phyloP scores from a whole-genome alignment of 1,284 basidiomycete genomes.

The Ceratobasidium sp. region DNA sequence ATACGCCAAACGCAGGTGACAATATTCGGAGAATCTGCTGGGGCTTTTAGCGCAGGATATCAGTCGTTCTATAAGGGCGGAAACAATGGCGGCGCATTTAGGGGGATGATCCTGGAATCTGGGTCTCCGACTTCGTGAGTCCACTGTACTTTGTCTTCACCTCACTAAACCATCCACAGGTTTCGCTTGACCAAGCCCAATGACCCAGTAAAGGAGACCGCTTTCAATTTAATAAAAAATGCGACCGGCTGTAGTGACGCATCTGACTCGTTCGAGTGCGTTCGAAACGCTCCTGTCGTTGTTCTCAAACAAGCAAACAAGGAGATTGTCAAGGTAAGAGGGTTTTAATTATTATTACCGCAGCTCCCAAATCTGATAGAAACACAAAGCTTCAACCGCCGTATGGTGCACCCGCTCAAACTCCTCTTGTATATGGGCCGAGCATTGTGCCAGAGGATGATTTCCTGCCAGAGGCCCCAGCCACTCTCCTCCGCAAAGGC shows the following conservation, averaged over 20 bases:
- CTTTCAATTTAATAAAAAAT: neutral
- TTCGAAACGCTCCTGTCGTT: slow-evolving; percentile 5
- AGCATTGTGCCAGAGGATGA: slow-evolving; percentile 56
- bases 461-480: slow-evolving; percentile 55
- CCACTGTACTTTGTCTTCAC: neutral
- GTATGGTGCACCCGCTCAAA: neutral
- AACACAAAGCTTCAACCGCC: slow-evolving; percentile 31
- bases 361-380: slow-evolving; percentile 13
- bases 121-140: slow-evolving; percentile 44
- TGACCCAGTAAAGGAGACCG: neutral
- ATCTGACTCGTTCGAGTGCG: slow-evolving; percentile 7
- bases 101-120: slow-evolving; percentile 47
- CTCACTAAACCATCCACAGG: neutral
- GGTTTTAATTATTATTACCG: no score
- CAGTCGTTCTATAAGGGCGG: slow-evolving; percentile 50
- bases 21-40: slow-evolving; percentile 54
- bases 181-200: neutral
- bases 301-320: slow-evolving; percentile 7
- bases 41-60: slow-evolving; percentile 49
- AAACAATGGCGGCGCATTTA: slow-evolving; percentile 35
- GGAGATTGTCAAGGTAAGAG: neutral
- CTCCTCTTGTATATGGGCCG: slow-evolving; percentile 29
- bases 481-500: slow-evolving; percentile 53
- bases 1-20: slow-evolving; percentile 52
- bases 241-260: neutral